Conservation (phyloP, 768 basidiomycete genomes). For the Lenzites betulinus region DNA sequence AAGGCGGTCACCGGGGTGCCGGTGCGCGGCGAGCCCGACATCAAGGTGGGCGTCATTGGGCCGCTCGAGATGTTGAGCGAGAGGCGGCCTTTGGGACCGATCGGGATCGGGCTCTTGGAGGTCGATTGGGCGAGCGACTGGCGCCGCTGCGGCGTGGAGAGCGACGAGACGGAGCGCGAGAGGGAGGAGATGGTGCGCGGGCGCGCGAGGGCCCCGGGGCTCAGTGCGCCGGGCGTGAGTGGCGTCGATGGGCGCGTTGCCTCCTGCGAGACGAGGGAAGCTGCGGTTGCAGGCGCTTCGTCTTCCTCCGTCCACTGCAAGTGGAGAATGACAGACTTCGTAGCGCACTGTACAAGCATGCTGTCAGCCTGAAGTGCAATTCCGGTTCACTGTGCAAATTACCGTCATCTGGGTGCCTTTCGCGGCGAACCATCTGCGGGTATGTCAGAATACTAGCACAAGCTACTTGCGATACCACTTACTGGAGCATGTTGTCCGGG, state of each 20-base stretch:
- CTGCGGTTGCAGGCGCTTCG: constrained; percentile 22
- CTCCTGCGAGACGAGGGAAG: constrained; percentile 20
- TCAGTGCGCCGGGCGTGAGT: constrained; percentile 23
- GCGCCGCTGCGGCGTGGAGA: constrained; percentile 46
- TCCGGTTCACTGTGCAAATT: constrained; percentile 25
- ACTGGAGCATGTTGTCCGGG: constrained; percentile 88
- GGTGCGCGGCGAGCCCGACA: constrained; percentile 29
- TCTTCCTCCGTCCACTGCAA: constrained; percentile 82
- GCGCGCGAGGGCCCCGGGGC: constrained; percentile 28
- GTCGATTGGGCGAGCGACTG: constrained; percentile 29
- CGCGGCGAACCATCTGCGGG: constrained; percentile 80
- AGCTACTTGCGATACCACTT: constrained; percentile 28
- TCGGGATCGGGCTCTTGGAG: constrained; percentile 38
- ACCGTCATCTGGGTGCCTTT: constrained; percentile 92
- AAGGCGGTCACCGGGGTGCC: constrained; percentile 35
- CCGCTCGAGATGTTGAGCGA: constrained; percentile 46
- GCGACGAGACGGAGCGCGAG: constrained; percentile 54
- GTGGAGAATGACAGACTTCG: constrained; percentile 83
- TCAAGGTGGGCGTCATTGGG: constrained; percentile 49
- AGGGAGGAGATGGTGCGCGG: constrained; percentile 52
- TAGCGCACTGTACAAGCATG: constrained; percentile 65
- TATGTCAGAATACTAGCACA: background rate
- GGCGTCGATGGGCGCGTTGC: constrained; percentile 25
- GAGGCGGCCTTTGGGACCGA: constrained; percentile 38
- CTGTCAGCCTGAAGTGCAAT: background rate